Evolutionary conservation across 192 early-diverging fungal genomes (phyloP).

Genomic region (Phycomyces blakesleeanus): DNA sequence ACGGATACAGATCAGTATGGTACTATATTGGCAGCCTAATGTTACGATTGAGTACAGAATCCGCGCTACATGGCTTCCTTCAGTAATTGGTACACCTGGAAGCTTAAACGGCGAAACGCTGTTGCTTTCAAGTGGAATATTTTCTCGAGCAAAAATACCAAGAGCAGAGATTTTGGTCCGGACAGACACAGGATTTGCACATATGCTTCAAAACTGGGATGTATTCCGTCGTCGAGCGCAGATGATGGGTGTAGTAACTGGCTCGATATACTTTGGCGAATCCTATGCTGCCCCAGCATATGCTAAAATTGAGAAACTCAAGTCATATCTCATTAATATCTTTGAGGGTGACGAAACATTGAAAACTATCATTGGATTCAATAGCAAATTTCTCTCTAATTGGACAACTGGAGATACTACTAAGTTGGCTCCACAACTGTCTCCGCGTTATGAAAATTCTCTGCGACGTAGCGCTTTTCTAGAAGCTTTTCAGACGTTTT

Average conservation of each 20-base stretch:
- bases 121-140: slow-evolving; percentile 14
- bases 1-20: slow-evolving; percentile 52
- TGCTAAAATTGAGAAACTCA: slow-evolving; percentile 45
- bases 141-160: slow-evolving; percentile 23
- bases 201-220: slow-evolving; percentile 35
- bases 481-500: slow-evolving; percentile 15
- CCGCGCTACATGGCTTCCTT: slow-evolving; percentile 41
- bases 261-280: slow-evolving; percentile 21
- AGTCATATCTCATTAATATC: slow-evolving; percentile 40
- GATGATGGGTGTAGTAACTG: slow-evolving; percentile 30
- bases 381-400: slow-evolving; percentile 11
- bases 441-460: neutral
- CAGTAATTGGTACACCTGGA: slow-evolving; percentile 5
- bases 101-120: neutral
- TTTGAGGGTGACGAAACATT: slow-evolving; percentile 52
- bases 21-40: slow-evolving; percentile 70
- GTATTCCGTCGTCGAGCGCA: slow-evolving; percentile 22
- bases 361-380: slow-evolving; percentile 21
- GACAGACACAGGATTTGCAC: slow-evolving; percentile 25
- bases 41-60: slow-evolving; percentile 72
- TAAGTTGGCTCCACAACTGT: neutral
- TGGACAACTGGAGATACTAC: neutral
- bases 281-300: slow-evolving; percentile 36
- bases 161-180: slow-evolving; percentile 28
- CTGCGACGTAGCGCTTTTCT: slow-evolving; percentile 1